Base-by-base conservation (phyloP, 208 protist genomes). In the Acanthamoeba lenticulata region DNA sequence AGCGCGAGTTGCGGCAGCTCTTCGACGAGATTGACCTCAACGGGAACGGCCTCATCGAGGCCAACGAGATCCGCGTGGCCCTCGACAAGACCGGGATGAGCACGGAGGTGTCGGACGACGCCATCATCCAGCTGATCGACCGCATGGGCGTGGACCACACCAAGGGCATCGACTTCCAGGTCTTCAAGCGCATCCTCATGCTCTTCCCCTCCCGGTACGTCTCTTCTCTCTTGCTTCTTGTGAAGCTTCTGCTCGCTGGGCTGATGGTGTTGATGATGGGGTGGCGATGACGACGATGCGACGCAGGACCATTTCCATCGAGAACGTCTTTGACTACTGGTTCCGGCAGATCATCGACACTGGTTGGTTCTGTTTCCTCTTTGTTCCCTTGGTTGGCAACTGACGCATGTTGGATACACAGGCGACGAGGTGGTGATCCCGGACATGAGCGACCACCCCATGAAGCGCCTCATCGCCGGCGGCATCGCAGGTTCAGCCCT, bases 21-120 rank as follows among this genome's bases (percentile, higher is more conserved):
- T 93, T 93, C 89, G 29, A 93, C 21, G 62, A 93, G 65, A 74
- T 93, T 34, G 89, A 93, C 29, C 60, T 83, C 36, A 93, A 93
- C 45, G 21, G 27, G 24, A 81, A 93, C 49, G 89, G 89, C 24
- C 13, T 60, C 19, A 38, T 93, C 32, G 89, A 93, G 27, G 32
- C 89, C 19, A 45, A 81, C 62, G 89, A 93, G n/a, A 93, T 93
- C 17, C 89, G 89, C 15, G 29, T 38, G 19, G 89, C 62, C 27
- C 89, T 93, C 32, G 36, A 83, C 40, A 79, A 93, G 65, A 49
- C 81, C 13, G 89, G 57, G 4, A 62, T 90, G 52, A 34, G 57
- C 29, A 29, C 2, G 9, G 60, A 93, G 45, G 85, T 91, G 36
- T 91, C 85, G 24, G 85, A 91, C n/a, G 67, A 55, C 11, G 89